Percentiles rank a stretch among this genome's conserved stretches.
phyloP scores from a whole-genome alignment of 768 basidiomycete species.

The Phanerodontia chrysosporium region DNA sequence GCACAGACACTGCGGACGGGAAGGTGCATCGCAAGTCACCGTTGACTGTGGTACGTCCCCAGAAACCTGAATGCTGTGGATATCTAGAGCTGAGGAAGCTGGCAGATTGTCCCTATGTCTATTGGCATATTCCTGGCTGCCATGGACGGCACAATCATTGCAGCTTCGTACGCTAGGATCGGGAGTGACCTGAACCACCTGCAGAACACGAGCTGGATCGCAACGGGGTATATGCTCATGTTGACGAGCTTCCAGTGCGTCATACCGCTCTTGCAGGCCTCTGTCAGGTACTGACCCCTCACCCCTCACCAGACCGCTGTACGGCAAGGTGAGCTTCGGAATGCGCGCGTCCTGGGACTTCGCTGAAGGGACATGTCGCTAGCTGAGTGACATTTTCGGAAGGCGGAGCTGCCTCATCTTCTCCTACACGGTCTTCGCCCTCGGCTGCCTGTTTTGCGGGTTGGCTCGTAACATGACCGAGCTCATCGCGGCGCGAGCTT shows the following conservation, averaged over 20 bases:
- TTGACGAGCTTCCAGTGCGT: conserved; percentile 57
- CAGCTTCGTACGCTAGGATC: conserved; percentile 29
- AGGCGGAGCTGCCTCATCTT: conserved; percentile 54
- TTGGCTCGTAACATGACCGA: conserved; percentile 50
- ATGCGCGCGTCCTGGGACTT: background rate
- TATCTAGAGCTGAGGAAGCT: no score
- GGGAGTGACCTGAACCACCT: conserved; percentile 53
- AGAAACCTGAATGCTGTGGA: no score
- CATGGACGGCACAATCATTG: conserved; percentile 31
- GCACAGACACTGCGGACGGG: background rate
- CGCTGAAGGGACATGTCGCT: background rate
- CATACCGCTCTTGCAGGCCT: background rate
- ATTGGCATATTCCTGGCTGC: conserved; percentile 29
- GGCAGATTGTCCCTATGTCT: conserved; percentile 26
- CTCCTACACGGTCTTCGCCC: conserved; percentile 48
- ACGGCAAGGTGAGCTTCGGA: conserved; percentile 40
- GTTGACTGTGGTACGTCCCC: background rate
- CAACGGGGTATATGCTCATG: conserved; percentile 59
- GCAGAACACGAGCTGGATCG: conserved; percentile 65
- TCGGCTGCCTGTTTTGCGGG: conserved; percentile 53
- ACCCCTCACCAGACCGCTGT: no score
- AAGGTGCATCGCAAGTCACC: background rate
- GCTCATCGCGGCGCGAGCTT: conserved; percentile 47
- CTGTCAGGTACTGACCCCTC: no score
- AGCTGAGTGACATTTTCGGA: conserved; percentile 58